Percentiles rank a stretch among this genome's conserved stretches.
Conservation (phyloP, 2,329 filamentous ascomycete genomes). For the Fusarium nelsonii region DNA sequence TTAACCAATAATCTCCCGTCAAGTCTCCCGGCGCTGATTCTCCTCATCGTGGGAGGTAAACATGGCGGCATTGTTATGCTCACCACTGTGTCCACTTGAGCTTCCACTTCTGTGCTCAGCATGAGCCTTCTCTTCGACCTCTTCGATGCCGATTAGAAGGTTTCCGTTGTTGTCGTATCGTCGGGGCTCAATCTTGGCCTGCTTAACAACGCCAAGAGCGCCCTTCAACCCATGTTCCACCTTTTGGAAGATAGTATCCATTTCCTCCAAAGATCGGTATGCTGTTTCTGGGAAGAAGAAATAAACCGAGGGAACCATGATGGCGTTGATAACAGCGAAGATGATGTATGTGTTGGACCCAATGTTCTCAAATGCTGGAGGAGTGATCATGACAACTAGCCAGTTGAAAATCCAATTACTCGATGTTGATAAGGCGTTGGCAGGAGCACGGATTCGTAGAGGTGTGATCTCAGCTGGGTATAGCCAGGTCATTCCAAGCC, state of each 20-base stretch:
- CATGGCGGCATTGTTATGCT: conserved; percentile 42
- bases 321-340: conserved; percentile 74
- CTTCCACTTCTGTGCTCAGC: conserved; percentile 49
- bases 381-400: conserved; percentile 72
- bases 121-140: conserved; percentile 55
- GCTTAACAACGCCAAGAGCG: conserved; percentile 54
- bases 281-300: conserved; percentile 76
- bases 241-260: conserved; percentile 74
- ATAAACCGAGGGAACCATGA: conserved; percentile 69
- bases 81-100: conserved; percentile 44
- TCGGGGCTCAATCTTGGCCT: conserved; percentile 62
- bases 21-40: conserved; percentile 47
- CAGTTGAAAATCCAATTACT: conserved; percentile 75
- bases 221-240: conserved; percentile 57
- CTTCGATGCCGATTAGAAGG: conserved; percentile 62
- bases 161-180: conserved; percentile 71
- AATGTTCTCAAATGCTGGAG: conserved; percentile 69
- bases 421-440: conserved; percentile 67
- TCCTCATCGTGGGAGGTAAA: conserved; percentile 53
- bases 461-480: conserved; percentile 77
- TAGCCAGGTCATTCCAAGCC: conserved; percentile 71
- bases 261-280: conserved; percentile 73
- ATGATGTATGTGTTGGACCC: conserved; percentile 72
- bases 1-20: not conserved
- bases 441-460: conserved; percentile 73